These are phyloP conservation scores for Diacronema lutheri DNA, from an alignment of 78 protist species.

Conservation along the genomic window DNA sequence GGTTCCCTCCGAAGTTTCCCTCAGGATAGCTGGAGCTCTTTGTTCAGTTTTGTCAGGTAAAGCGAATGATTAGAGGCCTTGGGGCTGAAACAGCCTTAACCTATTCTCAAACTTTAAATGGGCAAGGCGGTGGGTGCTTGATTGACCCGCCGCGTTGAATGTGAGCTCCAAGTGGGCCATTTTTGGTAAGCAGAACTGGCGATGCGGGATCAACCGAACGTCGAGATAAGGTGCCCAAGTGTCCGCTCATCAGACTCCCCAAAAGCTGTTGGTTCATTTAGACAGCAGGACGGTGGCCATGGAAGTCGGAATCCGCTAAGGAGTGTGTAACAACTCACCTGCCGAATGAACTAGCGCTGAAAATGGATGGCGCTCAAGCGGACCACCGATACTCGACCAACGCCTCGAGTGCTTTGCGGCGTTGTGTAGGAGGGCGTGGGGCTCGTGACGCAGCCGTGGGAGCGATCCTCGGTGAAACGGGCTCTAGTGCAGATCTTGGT, in stretches of 20 bases:
- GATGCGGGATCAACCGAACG: conserved; percentile 90
- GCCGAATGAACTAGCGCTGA: conserved; percentile 84
- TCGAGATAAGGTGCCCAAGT: conserved; percentile 73
- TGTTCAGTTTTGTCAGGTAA: conserved; percentile 64
- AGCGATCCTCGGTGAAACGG: conserved; percentile 62
- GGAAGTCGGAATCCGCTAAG: conserved; percentile 83
- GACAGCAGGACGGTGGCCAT: conserved; percentile 89
- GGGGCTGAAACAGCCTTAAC: conserved; percentile 58
- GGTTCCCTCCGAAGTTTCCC: conserved; percentile 94
- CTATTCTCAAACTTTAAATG: conserved; percentile 81
- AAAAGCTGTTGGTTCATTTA: conserved; percentile 82
- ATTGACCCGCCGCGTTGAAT: conserved; percentile 24
- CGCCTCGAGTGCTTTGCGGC: conserved; percentile 21
- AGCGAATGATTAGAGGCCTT: conserved; percentile 81
- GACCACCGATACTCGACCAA: conserved; percentile 63
- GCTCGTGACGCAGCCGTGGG: conserved; percentile 58
- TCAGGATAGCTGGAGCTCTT: conserved; percentile 72
- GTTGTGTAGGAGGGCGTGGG: conserved; percentile 77
- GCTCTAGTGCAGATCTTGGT: conserved; percentile 85
- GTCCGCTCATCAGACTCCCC: conserved; percentile 69
- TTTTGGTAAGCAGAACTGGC: conserved; percentile 92
- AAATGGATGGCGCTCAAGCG: conserved; percentile 89
- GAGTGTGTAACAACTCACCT: conserved; percentile 91
- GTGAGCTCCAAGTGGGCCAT: conserved; percentile 83
- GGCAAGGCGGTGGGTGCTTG: conserved; percentile 42